These are phyloP conservation scores for Grosmannia huntii DNA, from an alignment of 2,329 filamentous ascomycete species.

Conservation along the genomic window DNA sequence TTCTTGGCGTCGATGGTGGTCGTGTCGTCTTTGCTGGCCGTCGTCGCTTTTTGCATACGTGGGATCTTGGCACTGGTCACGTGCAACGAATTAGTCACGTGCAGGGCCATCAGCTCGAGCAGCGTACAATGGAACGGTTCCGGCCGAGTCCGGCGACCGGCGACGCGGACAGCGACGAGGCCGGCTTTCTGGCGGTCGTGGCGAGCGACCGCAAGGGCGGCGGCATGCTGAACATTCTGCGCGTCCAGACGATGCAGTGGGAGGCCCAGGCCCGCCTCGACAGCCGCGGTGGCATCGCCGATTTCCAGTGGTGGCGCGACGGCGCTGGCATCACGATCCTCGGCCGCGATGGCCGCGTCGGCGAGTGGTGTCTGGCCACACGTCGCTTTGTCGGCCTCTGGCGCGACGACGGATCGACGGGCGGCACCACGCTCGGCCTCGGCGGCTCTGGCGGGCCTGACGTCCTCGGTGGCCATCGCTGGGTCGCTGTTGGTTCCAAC, in stretches of 20 bases:
- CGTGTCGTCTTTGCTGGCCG: constrained; percentile 82
- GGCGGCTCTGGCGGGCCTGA: constrained; percentile 54
- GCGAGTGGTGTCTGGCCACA: constrained; percentile 67
- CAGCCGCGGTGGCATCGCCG: constrained; percentile 68
- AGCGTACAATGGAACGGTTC: constrained; percentile 84
- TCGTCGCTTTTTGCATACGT: constrained; percentile 84
- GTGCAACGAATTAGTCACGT: constrained; percentile 73
- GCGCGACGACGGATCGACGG: constrained; percentile 81
- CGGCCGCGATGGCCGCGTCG: constrained; percentile 78
- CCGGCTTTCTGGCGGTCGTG: constrained; percentile 71
- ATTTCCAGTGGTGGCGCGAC: constrained; percentile 87
- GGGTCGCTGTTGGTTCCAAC: constrained; percentile 77
- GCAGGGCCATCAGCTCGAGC: constrained; percentile 65
- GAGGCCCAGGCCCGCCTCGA: constrained; percentile 70
- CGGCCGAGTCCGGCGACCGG: constrained; percentile 57
- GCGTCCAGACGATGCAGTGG: constrained; percentile 76
- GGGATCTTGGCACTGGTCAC: constrained; percentile 71
- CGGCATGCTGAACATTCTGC: constrained; percentile 76
- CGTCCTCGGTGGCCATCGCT: constrained; percentile 64
- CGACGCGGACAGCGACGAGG: constrained; percentile 29
- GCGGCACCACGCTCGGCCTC: constrained; percentile 68
- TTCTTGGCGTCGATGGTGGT: constrained; percentile 55
- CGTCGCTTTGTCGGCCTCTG: constrained; percentile 66
- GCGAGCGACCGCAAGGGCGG: constrained; percentile 74
- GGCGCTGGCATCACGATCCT: constrained; percentile 71